Percentiles rank a stretch among this genome's conserved stretches.
Conservation (phyloP, 108 stramenopile genomes). For the Licmophora abbreviata region DNA sequence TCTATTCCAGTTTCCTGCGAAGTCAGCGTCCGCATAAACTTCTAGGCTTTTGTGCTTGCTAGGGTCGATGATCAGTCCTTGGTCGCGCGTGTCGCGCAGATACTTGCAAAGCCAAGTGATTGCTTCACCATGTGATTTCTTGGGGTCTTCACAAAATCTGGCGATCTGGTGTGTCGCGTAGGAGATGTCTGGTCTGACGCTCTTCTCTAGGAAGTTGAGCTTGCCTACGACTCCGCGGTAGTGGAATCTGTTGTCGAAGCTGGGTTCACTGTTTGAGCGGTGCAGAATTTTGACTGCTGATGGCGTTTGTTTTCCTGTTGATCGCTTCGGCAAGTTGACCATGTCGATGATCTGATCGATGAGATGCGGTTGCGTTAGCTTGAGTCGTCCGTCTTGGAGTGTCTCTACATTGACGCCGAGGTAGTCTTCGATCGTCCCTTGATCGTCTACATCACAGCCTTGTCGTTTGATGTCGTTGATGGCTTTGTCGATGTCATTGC, state of each 20-base stretch:
- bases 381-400: background rate
- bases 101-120: constrained; percentile 19
- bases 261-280: background rate
- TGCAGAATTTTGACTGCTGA: background rate
- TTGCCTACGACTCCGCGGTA: constrained; percentile 28
- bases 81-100: constrained; percentile 11
- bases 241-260: background rate
- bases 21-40: constrained; percentile 38
- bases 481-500: constrained; percentile 14
- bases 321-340: background rate
- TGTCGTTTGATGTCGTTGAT: constrained; percentile 9
- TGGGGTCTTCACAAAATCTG: constrained; percentile 22
- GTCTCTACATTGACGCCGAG: constrained; percentile 4
- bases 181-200: constrained; percentile 24
- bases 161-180: constrained; percentile 29
- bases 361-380: constrained; percentile 4
- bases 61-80: constrained; percentile 18
- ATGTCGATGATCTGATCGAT: constrained; percentile 2
- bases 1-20: constrained; percentile 31
- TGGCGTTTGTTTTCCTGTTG: background rate
- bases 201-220: constrained; percentile 30
- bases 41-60: constrained; percentile 20
- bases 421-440: background rate
- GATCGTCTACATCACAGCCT: too few species aligned
- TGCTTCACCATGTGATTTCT: constrained; percentile 23